These are phyloP conservation scores for Hippophae gyantsensis DNA, from an alignment of 306 rosid genomes.

Conservation along the genomic window DNA sequence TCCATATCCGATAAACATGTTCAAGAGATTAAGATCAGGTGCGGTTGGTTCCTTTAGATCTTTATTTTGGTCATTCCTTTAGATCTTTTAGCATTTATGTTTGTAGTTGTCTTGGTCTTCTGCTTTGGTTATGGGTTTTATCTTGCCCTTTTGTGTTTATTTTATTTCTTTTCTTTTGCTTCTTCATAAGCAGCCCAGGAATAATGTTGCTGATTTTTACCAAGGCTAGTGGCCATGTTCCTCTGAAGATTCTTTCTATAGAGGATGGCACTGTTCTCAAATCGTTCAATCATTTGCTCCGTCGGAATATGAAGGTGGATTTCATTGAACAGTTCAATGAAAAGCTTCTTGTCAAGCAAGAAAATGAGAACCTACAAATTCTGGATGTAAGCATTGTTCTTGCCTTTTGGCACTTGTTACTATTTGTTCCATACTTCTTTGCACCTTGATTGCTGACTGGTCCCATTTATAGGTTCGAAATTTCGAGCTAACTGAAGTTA, in stretches of 20 bases:
- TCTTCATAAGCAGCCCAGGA: conserved; percentile 55
- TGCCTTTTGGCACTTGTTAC: conserved; percentile 7
- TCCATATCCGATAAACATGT: conserved; percentile 76
- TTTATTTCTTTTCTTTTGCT: conserved; percentile 8
- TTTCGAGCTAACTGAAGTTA: conserved; percentile 62
- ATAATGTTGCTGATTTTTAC: conserved; percentile 75
- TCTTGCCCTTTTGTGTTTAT: neutral
- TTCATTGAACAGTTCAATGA: conserved; percentile 96
- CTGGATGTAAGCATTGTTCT: conserved; percentile 56
- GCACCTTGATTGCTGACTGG: conserved; percentile 20
- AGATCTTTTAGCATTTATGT: neutral
- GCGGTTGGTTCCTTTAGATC: conserved; percentile 8
- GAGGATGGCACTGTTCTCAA: conserved; percentile 94
- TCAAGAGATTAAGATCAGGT: conserved; percentile 93
- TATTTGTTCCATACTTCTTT: conserved; percentile 6
- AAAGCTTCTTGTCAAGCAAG: conserved; percentile 96
- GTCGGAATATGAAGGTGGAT: conserved; percentile 86
- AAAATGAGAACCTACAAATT: conserved; percentile 90
- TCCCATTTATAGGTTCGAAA: conserved; percentile 52
- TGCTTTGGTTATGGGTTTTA: neutral
- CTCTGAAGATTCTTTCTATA: conserved; percentile 80
- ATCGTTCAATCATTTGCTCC: conserved; percentile 76
- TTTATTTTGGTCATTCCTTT: conserved; percentile 1
- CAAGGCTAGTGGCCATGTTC: conserved; percentile 70
- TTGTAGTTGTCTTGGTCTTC: neutral